Base-by-base conservation (phyloP, 1,139 yeast species). In the Blastobotrys persicus region DNA sequence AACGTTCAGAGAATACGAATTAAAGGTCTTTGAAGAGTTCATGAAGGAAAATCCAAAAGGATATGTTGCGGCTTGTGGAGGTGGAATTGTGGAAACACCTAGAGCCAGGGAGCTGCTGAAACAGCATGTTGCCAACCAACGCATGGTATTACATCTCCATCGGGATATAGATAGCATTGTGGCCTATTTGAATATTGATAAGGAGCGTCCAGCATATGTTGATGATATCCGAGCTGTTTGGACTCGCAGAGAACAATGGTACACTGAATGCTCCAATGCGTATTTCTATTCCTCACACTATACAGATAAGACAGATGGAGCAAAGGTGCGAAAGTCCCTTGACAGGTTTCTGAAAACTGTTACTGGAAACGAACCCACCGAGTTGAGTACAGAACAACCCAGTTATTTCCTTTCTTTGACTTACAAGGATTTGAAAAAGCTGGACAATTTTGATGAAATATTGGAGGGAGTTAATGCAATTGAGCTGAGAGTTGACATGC, bases 61-160 rank as follows among this genome's bases (percentile, higher is more conserved):
- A 2, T 75, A 81, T 60, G 86, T 92, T 32, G 76, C 89, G 47
- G 88, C 98, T 1, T 88, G 97, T 49, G 99, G 99, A 32, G 99
- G 99, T 39, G 99, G 99, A 5, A 77, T 94, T 55, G 96, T 92
- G 32, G 98, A 92, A 68, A 78, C 79, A 31, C 77, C 76, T 11
- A 77, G 66, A n/a, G 82, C 94, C 6, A 79, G 98, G 60, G 73
- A 73, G 4, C 56, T 79, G 9, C 73, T 92, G 64, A 76, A 81
- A 60, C 63, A 72, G 9, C 85, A 82, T 66, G 69, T 73, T 39
- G 62, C 68, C 31, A 63, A 69, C 42, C 89, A 88, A 19, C 87
- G 91, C 4, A 78, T 87, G 56, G 98, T 92, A 6, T 73, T 92
- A 52, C 98, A 92, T 62, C 76, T 92, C 54, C 97, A 91, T 66